Base-by-base conservation (phyloP, 768 basidiomycete genomes). In the Mycena maculata region DNA sequence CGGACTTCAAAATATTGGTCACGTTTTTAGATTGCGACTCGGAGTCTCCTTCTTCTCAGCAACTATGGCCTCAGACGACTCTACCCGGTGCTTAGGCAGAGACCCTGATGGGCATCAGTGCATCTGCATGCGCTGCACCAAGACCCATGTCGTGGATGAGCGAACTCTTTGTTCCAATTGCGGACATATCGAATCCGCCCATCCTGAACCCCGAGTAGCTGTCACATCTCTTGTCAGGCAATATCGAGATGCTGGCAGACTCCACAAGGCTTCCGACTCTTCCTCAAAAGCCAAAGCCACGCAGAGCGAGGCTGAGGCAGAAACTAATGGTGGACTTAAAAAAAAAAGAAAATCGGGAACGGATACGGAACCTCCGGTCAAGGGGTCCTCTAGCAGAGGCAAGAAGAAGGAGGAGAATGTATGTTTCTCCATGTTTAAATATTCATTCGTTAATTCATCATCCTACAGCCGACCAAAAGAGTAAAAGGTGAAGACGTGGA, bases 161-260 rank as follows among this genome's bases (percentile, higher is more conserved):
- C 28, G 31, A 20, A 58, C 42, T 9, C n/a, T 58, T 1, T 58
- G 56, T 20, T 22, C 22, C 12, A 59, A 59, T 48, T 59, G 57
- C 33, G 45, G 45, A 1, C 57, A 59, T 13, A 59, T 59, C 27
- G 45, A 59, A 31, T 59, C 57, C 16, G 47, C 57, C 1, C 57
- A 59, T 28, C 45, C 57, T 4, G 22, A 48, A 9, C 33, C 45
- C 18, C 57, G 20, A 4, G 4, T 18, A 10, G 31, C 45, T 2
- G 27, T 9, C 13, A 30, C 33, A 6, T 18, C 57, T 27, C 28
- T 59, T 3, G 38, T 59, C 23, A 16, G 13, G 12, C 22, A 48
- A 28, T 48, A n/a, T 10, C 45, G 23, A 48, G 57, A 36, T 31
- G 31, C 45, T 15, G 57, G 57, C 44, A 36, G 15, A n/a, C 57